phyloP scores from a whole-genome alignment of 2,329 filamentous ascomycete species.

The Fusarium napiforme region DNA sequence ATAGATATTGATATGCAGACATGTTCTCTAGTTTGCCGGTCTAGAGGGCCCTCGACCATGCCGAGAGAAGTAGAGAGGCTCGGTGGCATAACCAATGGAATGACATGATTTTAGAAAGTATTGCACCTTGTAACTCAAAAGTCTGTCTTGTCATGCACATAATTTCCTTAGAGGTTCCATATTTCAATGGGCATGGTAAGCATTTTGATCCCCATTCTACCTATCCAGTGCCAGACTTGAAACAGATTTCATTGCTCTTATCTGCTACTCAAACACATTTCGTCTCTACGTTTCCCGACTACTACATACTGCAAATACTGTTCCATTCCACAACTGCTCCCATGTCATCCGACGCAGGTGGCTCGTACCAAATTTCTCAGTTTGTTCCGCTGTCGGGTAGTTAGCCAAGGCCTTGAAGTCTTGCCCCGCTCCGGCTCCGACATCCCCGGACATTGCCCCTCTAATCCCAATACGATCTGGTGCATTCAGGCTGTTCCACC shows the following conservation, averaged over 20 bases:
- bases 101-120: neutral
- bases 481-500: neutral
- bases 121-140: accelerated
- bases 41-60: neutral
- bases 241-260: accelerated
- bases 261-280: neutral
- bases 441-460: conserved; percentile 18
- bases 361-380: neutral
- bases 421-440: conserved; percentile 11
- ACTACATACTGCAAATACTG: accelerated
- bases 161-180: too few species aligned
- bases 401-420: neutral
- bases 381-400: neutral
- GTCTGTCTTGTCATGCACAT: accelerated
- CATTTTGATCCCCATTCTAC: accelerated
- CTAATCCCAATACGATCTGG: neutral
- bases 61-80: neutral
- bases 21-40: neutral
- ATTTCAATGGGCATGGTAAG: accelerated
- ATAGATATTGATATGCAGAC: neutral
- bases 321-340: neutral
- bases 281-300: accelerated
- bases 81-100: neutral
- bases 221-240: accelerated
- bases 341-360: neutral